phyloP scores from a whole-genome alignment of 1,139 yeast species.

The Ogataea hybrid region DNA sequence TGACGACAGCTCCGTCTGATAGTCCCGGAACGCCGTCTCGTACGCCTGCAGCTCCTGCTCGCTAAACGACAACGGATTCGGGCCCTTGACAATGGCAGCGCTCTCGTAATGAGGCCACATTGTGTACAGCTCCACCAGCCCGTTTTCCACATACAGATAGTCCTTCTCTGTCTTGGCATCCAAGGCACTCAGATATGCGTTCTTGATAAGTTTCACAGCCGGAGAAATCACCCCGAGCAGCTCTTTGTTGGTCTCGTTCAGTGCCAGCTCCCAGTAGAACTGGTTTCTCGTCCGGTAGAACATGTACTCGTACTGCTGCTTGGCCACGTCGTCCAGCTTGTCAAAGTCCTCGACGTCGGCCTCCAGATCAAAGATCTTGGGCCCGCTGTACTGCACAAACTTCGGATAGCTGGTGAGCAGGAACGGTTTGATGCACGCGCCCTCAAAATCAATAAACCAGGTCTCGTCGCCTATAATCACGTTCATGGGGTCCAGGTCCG shows the following conservation, averaged over 20 bases:
- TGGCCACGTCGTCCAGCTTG: conserved; percentile 64
- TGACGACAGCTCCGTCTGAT: conserved; percentile 64
- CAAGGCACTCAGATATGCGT: conserved; percentile 64
- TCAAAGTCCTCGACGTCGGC: conserved; percentile 74
- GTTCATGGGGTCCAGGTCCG: conserved; percentile 91
- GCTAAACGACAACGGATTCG: conserved; percentile 62
- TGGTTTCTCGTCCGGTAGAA: conserved; percentile 89
- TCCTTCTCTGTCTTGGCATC: conserved; percentile 64
- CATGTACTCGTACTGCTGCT: conserved; percentile 81
- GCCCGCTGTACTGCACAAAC: conserved; percentile 84
- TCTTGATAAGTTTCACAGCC: conserved; percentile 64
- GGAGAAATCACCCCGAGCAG: conserved; percentile 80
- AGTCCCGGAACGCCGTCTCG: conserved; percentile 56
- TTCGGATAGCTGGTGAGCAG: conserved; percentile 74
- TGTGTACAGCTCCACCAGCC: conserved; percentile 68
- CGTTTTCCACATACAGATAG: conserved; percentile 62
- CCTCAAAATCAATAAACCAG: conserved; percentile 78
- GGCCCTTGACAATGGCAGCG: conserved; percentile 51
- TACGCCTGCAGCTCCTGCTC: conserved; percentile 51
- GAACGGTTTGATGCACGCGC: conserved; percentile 76
- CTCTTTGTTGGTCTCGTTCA: conserved; percentile 62
- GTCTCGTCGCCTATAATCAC: conserved; percentile 52
- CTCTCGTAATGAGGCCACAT: conserved; percentile 73
- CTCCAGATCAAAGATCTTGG: conserved; percentile 70
- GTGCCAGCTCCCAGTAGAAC: conserved; percentile 76